phyloP scores from a whole-genome alignment of 2,329 filamentous ascomycete genomes.

The Aspergillus ochraceoroseus region DNA sequence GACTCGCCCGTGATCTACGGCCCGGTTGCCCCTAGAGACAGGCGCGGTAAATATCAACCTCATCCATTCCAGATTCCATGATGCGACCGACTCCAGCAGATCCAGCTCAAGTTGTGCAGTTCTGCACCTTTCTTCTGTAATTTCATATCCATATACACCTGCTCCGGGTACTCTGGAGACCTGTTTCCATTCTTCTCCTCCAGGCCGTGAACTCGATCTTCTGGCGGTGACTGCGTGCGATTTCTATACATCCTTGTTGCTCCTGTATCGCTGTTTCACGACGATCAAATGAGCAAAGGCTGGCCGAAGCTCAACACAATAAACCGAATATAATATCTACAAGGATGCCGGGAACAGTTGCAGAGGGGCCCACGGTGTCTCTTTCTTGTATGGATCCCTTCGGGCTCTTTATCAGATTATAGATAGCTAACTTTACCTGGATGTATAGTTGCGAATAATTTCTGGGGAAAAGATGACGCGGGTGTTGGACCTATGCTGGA shows the following conservation, averaged over 20 bases:
- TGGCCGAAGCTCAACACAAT: conserved; percentile 33
- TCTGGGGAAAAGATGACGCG: conserved; percentile 98
- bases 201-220: conserved; percentile 1
- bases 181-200: conserved; percentile 10
- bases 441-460: conserved; percentile 82
- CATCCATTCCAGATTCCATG: conserved; percentile 17
- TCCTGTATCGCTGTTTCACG: conserved; percentile 14
- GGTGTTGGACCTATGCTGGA: conserved; percentile 86
- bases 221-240: background rate
- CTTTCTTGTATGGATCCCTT: conserved; percentile 56
- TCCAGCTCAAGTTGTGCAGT: conserved; percentile 19
- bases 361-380: conserved; percentile 61
- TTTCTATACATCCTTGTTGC: conserved; percentile 11
- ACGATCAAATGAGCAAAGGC: conserved; percentile 33
- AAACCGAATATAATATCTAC: conserved; percentile 15
- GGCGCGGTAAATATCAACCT: conserved; percentile 26
- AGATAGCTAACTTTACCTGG: conserved; percentile 8
- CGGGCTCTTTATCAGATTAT: background rate
- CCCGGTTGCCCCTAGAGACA: conserved; percentile 30
- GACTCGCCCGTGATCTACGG: conserved; percentile 12
- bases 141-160: conserved; percentile 8
- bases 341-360: conserved; percentile 57
- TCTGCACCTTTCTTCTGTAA: conserved; percentile 10
- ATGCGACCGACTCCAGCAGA: conserved; percentile 22
- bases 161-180: conserved; percentile 10